Percentiles rank a stretch among this genome's conserved stretches.
phyloP scores from a whole-genome alignment of 202 grass and related monocot species.

The Carex arenaria region DNA sequence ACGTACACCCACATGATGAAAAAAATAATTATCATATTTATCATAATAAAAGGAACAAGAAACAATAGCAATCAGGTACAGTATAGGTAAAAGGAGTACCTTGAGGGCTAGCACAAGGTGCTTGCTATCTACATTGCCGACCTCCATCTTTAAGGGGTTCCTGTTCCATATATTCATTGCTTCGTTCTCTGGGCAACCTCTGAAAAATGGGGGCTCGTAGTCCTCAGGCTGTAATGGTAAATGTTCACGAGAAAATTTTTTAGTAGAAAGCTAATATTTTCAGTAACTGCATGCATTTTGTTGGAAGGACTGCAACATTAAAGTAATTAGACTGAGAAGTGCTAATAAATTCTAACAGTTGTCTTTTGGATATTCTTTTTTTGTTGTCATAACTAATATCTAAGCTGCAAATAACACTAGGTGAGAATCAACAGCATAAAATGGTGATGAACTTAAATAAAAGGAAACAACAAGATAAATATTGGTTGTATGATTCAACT shows the following conservation, averaged over 20 bases:
- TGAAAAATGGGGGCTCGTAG: slow-evolving; percentile 95
- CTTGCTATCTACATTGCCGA: slow-evolving; percentile 95
- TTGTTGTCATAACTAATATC: neutral
- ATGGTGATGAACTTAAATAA: neutral
- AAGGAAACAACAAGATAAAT: neutral
- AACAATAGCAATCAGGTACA: neutral
- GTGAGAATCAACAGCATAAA: neutral
- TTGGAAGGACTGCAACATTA: no score
- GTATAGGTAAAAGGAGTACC: slow-evolving; percentile 32
- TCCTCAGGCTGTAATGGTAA: slow-evolving; percentile 59
- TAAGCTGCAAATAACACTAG: neutral
- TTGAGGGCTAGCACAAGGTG: slow-evolving; percentile 90
- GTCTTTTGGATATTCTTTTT: neutral
- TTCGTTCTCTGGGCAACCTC: slow-evolving; percentile 71
- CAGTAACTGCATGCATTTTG: no score
- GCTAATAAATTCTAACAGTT: no score
- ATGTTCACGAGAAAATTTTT: neutral
- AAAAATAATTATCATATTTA: slow-evolving; percentile 21
- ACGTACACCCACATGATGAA: neutral
- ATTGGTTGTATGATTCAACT: neutral
- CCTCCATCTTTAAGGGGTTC: slow-evolving; percentile 93
- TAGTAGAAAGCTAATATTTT: neutral
- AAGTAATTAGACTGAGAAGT: no score
- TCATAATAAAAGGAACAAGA: neutral
- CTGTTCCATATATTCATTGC: slow-evolving; percentile 79